phyloP scores from a whole-genome alignment of 495 filamentous ascomycete genomes.

The Penicillium longicatenatum region DNA sequence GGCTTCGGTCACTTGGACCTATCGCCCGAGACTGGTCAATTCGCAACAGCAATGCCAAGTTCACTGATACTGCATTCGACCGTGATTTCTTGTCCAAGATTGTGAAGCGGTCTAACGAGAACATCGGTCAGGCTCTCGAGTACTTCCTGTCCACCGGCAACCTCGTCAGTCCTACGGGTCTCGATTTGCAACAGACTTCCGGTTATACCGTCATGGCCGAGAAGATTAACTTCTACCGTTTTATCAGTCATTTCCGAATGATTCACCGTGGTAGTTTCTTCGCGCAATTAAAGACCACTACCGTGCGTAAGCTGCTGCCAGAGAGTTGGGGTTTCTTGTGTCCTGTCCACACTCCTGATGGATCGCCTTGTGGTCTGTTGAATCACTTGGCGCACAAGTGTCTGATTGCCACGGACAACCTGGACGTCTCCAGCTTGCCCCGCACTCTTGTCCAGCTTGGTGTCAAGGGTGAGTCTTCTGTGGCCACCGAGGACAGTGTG shows the following conservation, averaged over 20 bases:
- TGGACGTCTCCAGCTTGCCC: conserved; percentile 74
- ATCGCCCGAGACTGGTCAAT: conserved; percentile 69
- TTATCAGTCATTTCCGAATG: conserved; percentile 99
- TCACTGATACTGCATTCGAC: conserved; percentile 69
- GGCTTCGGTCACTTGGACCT: conserved; percentile 66
- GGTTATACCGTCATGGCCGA: conserved; percentile 96
- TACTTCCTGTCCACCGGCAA: conserved; percentile 98
- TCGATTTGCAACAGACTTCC: conserved; percentile 91
- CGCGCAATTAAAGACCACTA: conserved; percentile 94
- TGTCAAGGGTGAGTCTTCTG: conserved; percentile 68
- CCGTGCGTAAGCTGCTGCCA: conserved; percentile 90
- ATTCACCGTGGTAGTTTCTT: conserved; percentile 99
- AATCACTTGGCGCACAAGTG: conserved; percentile 98
- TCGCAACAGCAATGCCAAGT: conserved; percentile 60
- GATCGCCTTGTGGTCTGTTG: conserved; percentile 87
- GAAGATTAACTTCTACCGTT: conserved; percentile 98
- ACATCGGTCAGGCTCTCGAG: conserved; percentile 80
- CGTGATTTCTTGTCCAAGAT: conserved; percentile 79
- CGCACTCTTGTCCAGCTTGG: conserved; percentile 74
- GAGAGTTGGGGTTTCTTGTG: conserved; percentile 99
- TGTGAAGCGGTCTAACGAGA: conserved; percentile 79
- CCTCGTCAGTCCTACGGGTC: conserved; percentile 81
- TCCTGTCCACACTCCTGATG: conserved; percentile 97
- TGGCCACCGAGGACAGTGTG: conserved; percentile 75
- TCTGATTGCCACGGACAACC: conserved; percentile 71